These are phyloP conservation scores for Collariella sp. DNA, from an alignment of 495 filamentous ascomycete species.

Conservation along the genomic window DNA sequence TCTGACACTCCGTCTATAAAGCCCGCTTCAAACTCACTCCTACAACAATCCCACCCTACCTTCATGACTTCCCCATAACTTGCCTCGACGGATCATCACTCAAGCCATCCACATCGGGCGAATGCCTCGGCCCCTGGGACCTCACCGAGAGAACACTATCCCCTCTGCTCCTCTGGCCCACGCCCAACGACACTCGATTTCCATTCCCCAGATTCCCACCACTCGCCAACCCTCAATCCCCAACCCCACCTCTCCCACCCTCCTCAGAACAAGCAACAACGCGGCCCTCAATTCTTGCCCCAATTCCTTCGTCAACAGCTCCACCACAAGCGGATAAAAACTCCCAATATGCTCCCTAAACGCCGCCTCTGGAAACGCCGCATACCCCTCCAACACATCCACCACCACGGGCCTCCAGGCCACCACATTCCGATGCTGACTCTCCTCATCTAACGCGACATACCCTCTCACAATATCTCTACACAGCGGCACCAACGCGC, in stretches of 20 bases:
- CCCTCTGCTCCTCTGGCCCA: slow-evolving; percentile 19
- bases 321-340: slow-evolving; percentile 81
- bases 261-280: slow-evolving; percentile 62
- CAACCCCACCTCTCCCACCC: slow-evolving; percentile 75
- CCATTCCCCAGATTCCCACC: background rate
- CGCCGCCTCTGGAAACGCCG: slow-evolving; percentile 71
- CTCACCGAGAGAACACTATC: slow-evolving; percentile 21
- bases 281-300: slow-evolving; percentile 67
- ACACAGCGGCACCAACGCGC: slow-evolving; percentile 86
- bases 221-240: slow-evolving; percentile 44
- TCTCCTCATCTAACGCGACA: slow-evolving; percentile 78
- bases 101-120: slow-evolving; percentile 16
- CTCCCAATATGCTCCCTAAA: slow-evolving; percentile 69
- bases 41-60: too few relatives aligned
- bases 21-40: too few relatives aligned
- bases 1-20: too few relatives aligned
- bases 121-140: slow-evolving; percentile 12
- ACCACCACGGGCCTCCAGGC: slow-evolving; percentile 97
- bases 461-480: slow-evolving; percentile 84
- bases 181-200: background rate
- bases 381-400: slow-evolving; percentile 93
- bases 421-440: slow-evolving; percentile 88
- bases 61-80: slow-evolving; percentile 16
- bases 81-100: slow-evolving; percentile 23
- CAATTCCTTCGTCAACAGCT: slow-evolving; percentile 74